phyloP scores from a whole-genome alignment of 2,329 filamentous ascomycete species.

The Acephala macrosclerotiorum region DNA sequence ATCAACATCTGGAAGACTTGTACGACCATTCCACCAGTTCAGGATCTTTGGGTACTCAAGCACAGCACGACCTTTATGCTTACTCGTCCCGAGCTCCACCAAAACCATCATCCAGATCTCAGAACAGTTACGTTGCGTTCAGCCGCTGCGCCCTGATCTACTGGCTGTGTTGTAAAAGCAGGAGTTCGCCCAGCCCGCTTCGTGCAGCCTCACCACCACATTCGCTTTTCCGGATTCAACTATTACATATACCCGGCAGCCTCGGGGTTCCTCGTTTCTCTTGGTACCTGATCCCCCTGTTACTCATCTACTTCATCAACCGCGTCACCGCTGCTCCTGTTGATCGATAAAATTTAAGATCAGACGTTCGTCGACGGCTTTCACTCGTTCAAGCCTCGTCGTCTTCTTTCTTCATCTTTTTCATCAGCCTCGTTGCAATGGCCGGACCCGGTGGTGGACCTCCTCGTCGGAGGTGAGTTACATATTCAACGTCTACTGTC shows the following conservation, averaged over 20 bases:
- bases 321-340: constrained; percentile 24
- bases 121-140: constrained; percentile 40
- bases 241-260: constrained; percentile 41
- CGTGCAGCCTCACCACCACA: constrained; percentile 42
- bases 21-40: constrained; percentile 16
- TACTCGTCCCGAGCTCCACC: constrained; percentile 32
- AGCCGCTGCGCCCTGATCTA: constrained; percentile 37
- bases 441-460: constrained; percentile 94
- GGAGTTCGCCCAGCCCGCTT: constrained; percentile 28
- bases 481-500: background rate
- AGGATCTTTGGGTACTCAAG: constrained; percentile 21
- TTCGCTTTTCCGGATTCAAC: constrained; percentile 38
- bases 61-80: constrained; percentile 35
- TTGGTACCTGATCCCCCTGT: constrained; percentile 31
- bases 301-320: constrained; percentile 25
- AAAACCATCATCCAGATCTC: constrained; percentile 27
- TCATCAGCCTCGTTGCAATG: constrained; percentile 63
- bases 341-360: constrained; percentile 29
- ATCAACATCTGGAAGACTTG: constrained; percentile 22
- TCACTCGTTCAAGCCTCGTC: constrained; percentile 48
- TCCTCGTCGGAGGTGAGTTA: constrained; percentile 70
- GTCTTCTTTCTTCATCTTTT: constrained; percentile 41
- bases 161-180: constrained; percentile 35
- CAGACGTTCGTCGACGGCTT: constrained; percentile 42
- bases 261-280: constrained; percentile 32